Conservation (phyloP, 1,284 basidiomycete genomes). For the Boletus hoseneyae region DNA sequence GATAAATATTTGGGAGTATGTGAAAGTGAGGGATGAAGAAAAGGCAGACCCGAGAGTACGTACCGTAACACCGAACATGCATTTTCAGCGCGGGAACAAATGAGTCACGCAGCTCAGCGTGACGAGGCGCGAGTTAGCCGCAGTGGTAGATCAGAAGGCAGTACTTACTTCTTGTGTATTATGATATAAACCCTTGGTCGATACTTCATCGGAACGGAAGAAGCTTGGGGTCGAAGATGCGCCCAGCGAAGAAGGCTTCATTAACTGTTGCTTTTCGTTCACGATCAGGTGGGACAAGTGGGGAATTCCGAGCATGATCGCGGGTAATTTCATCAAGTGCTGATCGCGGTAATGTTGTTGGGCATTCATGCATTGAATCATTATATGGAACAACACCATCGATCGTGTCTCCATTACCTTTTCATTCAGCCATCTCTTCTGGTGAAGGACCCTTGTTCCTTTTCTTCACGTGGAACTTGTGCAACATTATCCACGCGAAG, state of each 20-base stretch:
- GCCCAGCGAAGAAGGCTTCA: constrained; percentile 60
- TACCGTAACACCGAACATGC: too few species aligned
- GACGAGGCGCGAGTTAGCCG: too few species aligned
- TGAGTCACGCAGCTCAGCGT: too few species aligned
- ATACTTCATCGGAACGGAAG: constrained; percentile 28
- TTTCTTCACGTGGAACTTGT: constrained; percentile 70
- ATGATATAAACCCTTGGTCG: constrained; percentile 64
- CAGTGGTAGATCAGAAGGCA: constrained; percentile 59
- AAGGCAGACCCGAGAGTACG: too few species aligned
- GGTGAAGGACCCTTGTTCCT: constrained; percentile 46
- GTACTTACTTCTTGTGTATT: constrained; percentile 93
- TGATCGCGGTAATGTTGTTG: constrained; percentile 23
- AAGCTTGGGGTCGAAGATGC: constrained; percentile 21
- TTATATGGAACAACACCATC: constrained; percentile 1
- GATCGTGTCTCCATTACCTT: not conserved
- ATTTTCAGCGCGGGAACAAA: too few species aligned
- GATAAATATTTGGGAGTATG: too few species aligned
- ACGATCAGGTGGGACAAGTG: constrained; percentile 90
- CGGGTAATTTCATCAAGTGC: constrained; percentile 78
- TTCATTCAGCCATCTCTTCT: constrained; percentile 48
- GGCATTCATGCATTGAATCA: not conserved
- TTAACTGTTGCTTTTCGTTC: constrained; percentile 95
- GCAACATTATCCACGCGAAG: constrained; percentile 96
- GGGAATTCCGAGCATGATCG: constrained; percentile 92
- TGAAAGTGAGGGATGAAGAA: too few species aligned